These are phyloP conservation scores for Alternaria gaisen DNA, from an alignment of 2,329 filamentous ascomycete genomes.

Conservation along the genomic window DNA sequence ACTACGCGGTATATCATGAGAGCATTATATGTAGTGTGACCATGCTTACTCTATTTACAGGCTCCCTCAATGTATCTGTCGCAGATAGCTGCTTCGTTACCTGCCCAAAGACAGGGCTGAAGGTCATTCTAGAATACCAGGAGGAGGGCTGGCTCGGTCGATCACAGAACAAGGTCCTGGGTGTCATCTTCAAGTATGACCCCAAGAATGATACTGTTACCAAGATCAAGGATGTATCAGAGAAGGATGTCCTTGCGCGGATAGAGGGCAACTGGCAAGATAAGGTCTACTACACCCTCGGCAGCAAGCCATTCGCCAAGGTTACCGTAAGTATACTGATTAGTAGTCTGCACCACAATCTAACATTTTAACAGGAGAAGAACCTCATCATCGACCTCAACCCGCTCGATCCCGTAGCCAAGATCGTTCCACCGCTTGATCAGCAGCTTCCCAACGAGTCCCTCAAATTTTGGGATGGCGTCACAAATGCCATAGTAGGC, in stretches of 20 bases:
- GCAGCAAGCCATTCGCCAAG: conserved; percentile 57
- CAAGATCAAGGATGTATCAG: conserved; percentile 84
- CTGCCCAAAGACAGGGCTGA: conserved; percentile 88
- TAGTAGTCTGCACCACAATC: neutral
- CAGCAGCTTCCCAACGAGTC: conserved; percentile 90
- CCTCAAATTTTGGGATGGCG: conserved; percentile 83
- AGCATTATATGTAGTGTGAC: neutral
- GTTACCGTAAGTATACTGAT: conserved; percentile 61
- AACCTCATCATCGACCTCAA: conserved; percentile 84
- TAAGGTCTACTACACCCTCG: conserved; percentile 68
- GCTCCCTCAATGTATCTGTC: conserved; percentile 88
- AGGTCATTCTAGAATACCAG: conserved; percentile 90
- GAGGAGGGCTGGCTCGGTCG: conserved; percentile 96
- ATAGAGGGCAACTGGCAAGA: conserved; percentile 88
- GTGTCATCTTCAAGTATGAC: conserved; percentile 90
- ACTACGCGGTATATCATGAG: conserved; percentile 65
- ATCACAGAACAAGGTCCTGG: conserved; percentile 89
- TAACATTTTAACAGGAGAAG: conserved; percentile 54
- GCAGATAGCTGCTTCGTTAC: conserved; percentile 88
- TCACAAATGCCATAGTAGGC: conserved; percentile 83
- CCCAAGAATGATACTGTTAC: conserved; percentile 83
- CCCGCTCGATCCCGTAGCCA: conserved; percentile 81
- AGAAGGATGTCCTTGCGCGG: conserved; percentile 81
- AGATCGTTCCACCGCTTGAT: conserved; percentile 79
- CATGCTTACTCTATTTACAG: conserved; percentile 33